Evolutionary conservation across 345 rosid genomes (phyloP), one percentile per base, ranked within the genome.

Genomic region (Hibiscus mutabilis): DNA sequence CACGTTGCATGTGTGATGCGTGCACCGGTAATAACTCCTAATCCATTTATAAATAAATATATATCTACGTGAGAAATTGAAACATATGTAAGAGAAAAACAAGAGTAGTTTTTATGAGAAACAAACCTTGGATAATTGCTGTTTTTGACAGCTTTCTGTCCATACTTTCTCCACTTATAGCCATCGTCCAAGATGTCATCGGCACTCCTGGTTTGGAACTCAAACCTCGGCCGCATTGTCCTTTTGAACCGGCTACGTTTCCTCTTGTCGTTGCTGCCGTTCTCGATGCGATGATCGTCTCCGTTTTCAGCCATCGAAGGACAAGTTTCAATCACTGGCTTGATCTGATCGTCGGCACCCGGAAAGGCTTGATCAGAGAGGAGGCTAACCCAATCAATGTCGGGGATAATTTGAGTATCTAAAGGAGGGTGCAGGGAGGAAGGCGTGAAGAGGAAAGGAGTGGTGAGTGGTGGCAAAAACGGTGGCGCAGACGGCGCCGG

Each of bases 21-120:
- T 92, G 84, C 96, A 92, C 57, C 98, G 88, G 59, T 90, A 90
- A 76, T 92, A 92, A 80, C 95, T 92, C 90, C 97, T 91, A 25
- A 2, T 21, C 69, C 47, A 66, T 6, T 14, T 22, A 58, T 56
- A 53, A 35, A 35, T 6, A 33, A 33, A 33, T 37, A 37, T 37
- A 19, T 35, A 7, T 21, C 15, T 18, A 40, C 8, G 37, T 5
- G 8, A 8, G 37, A 59, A 13, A 15, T 6, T 8, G 8, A 66
- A 33, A 14, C 29, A 37, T 58, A 25, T 1, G 74, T 56, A 55
- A 5, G 14, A 53, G 60, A 16, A 35, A 21, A 22, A 13, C 35
- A 27, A 37, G 1, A 15, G 3, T 0, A 3, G 6, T 6, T 22
- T 11, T n/a, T 33, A 55, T 53, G 27, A 11, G n/a, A 56, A 56